These are phyloP conservation scores for Cyclocybe aegerita DNA, from an alignment of 768 basidiomycete species.

Conservation along the genomic window DNA sequence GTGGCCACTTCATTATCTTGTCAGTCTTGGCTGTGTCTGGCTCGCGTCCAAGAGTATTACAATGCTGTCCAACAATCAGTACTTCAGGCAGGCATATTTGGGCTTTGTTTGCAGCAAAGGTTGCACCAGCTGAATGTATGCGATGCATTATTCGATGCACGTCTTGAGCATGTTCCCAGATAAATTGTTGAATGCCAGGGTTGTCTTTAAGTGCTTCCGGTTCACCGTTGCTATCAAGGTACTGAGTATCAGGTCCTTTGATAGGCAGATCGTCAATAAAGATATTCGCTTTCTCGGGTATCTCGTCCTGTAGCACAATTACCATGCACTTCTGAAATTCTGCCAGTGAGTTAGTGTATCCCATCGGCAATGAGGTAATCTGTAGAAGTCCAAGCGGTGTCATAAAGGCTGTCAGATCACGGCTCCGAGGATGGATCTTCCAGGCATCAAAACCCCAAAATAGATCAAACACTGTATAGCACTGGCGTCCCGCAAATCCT, in stretches of 20 bases:
- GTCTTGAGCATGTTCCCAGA: conserved; percentile 35
- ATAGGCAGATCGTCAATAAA: conserved; percentile 32
- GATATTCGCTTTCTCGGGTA: conserved; percentile 11
- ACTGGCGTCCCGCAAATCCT: conserved; percentile 22
- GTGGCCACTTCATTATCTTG: conserved; percentile 24
- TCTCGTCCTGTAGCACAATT: conserved; percentile 32
- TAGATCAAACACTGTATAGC: conserved; percentile 30
- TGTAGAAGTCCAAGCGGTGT: conserved; percentile 32
- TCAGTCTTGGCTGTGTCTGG: conserved; percentile 19
- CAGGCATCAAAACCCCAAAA: conserved; percentile 36
- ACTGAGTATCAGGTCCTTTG: conserved; percentile 29
- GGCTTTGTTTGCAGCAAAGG: conserved; percentile 33
- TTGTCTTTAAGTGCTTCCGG: conserved; percentile 23
- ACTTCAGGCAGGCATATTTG: conserved; percentile 19
- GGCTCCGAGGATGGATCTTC: conserved; percentile 16
- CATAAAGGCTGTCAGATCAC: conserved; percentile 37
- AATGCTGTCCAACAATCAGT: conserved; percentile 23
- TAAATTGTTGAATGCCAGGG: conserved; percentile 29
- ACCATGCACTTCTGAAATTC: conserved; percentile 32
- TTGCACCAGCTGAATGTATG: conserved; percentile 28
- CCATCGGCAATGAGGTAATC: conserved; percentile 35
- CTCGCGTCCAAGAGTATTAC: conserved; percentile 21
- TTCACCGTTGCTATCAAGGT: conserved; percentile 20
- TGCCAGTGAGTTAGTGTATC: conserved; percentile 35
- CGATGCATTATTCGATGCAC: conserved; percentile 32